Evolutionary conservation across 495 filamentous ascomycete genomes (phyloP).

Genomic region (Xylaria palmicola): DNA sequence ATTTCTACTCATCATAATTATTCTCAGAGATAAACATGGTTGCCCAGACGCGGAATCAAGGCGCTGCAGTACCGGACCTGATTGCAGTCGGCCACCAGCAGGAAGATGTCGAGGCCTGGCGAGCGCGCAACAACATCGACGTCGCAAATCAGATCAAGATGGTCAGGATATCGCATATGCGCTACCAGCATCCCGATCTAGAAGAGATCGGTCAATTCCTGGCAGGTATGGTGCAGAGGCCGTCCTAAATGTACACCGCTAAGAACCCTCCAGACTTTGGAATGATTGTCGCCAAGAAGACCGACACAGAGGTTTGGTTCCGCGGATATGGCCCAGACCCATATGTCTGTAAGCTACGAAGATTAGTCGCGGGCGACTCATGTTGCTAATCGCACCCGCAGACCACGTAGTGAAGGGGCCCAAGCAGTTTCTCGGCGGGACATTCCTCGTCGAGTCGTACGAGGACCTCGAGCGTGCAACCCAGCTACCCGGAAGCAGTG

Average conservation of each 20-base stretch:
- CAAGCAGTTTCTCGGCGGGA: conserved; percentile 39
- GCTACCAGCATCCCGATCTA: conserved; percentile 23
- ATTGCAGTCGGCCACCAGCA: conserved; percentile 13
- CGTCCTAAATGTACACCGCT: not conserved
- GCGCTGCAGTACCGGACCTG: conserved; percentile 8
- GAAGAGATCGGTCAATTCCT: conserved; percentile 21
- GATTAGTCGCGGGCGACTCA: not conserved
- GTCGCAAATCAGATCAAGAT: conserved; percentile 8
- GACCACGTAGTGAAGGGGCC: conserved; percentile 39
- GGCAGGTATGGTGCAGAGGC: conserved; percentile 2
- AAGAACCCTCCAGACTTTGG: conserved; percentile 36
- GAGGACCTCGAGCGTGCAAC: conserved; percentile 40
- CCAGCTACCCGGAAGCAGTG: conserved; percentile 28
- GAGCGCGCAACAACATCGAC: conserved; percentile 15
- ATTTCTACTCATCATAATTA: too few species aligned
- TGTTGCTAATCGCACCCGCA: not conserved
- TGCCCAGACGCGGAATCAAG: conserved; percentile 2
- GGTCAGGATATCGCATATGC: conserved; percentile 20
- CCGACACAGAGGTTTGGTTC: conserved; percentile 39
- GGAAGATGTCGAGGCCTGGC: conserved; percentile 10
- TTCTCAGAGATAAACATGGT: not conserved
- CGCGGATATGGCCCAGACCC: conserved; percentile 47
- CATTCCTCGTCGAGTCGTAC: conserved; percentile 40
- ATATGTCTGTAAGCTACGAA: conserved; percentile 28
- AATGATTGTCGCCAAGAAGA: conserved; percentile 30